A percentile compares a stretch with the other conserved stretches of the same genome.
These are phyloP conservation scores for Geum urbanum DNA, from an alignment of 306 rosid species.

Conservation along the genomic window DNA sequence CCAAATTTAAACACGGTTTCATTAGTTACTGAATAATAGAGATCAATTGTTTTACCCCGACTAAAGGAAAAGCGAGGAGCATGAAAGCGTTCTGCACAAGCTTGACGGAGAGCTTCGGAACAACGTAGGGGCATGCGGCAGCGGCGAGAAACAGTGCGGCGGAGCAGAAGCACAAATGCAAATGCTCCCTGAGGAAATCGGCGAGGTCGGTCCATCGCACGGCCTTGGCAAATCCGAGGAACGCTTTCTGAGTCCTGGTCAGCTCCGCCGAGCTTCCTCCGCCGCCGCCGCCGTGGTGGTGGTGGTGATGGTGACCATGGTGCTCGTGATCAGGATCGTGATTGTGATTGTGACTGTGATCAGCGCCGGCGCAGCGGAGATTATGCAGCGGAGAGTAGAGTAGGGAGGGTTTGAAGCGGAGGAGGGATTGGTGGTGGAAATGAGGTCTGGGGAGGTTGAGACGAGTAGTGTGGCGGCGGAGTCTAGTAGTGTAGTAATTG, in stretches of 20 bases:
- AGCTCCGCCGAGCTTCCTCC: slow-evolving; percentile 45
- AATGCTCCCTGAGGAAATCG: slow-evolving; percentile 64
- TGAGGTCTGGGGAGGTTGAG: slow-evolving; percentile 33
- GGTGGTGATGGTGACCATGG: slow-evolving; percentile 41
- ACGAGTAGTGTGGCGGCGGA: slow-evolving; percentile 18
- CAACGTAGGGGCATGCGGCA: slow-evolving; percentile 69
- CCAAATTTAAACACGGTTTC: slow-evolving; percentile 4
- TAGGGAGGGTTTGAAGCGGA: slow-evolving; percentile 33
- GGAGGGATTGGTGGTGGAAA: slow-evolving; percentile 17
- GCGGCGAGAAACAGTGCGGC: slow-evolving; percentile 68
- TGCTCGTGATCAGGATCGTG: slow-evolving; percentile 31
- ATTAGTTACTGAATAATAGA: not conserved
- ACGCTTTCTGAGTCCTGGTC: slow-evolving; percentile 54
- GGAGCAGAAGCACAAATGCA: slow-evolving; percentile 78
- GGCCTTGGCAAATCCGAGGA: slow-evolving; percentile 66
- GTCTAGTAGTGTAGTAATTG: slow-evolving; percentile 35
- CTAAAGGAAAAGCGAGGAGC: slow-evolving; percentile 68
- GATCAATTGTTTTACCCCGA: slow-evolving; percentile 52
- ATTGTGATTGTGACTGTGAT: slow-evolving; percentile 25
- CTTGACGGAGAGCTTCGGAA: slow-evolving; percentile 62
- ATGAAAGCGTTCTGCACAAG: slow-evolving; percentile 71
- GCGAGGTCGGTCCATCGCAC: slow-evolving; percentile 79
- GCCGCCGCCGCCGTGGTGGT: slow-evolving; percentile 31
- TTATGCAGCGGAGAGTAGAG: slow-evolving; percentile 17
- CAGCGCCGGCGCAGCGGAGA: slow-evolving; percentile 35